Evolutionary conservation across 768 basidiomycete genomes (phyloP).

Genomic region (Clavulina sp.): DNA sequence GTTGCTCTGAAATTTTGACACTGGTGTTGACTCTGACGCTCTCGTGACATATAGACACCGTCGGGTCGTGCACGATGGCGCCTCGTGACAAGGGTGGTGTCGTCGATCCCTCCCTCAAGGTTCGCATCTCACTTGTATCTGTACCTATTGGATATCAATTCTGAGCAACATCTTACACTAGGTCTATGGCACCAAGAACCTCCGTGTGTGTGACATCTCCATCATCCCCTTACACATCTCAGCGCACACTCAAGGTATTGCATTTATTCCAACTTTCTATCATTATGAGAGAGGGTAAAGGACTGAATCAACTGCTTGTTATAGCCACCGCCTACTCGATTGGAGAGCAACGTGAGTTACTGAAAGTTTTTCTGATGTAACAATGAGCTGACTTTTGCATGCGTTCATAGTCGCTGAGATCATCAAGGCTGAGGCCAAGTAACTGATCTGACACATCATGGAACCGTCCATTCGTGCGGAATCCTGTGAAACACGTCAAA

Average conservation of each 20-base stretch:
- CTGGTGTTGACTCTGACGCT: background rate
- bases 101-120: slow-evolving; percentile 26
- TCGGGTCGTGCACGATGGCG: background rate
- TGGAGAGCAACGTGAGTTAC: background rate
- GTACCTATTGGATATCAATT: background rate
- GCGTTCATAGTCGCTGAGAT: no score
- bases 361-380: no score
- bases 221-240: slow-evolving; percentile 34
- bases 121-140: background rate
- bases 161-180: slow-evolving; percentile 8
- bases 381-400: no score
- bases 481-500: no score
- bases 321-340: background rate
- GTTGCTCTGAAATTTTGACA: no score
- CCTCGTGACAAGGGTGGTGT: slow-evolving; percentile 25
- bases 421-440: no score
- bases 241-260: slow-evolving; percentile 18
- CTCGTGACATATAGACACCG: background rate
- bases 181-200: slow-evolving; percentile 42
- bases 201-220: slow-evolving; percentile 41
- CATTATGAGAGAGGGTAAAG: background rate
- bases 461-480: no score
- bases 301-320: background rate
- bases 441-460: no score
- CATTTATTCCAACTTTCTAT: background rate